Evolutionary conservation across 1,139 yeast genomes (phyloP), one percentile per base, ranked within the genome.

Genomic region (Arxiozyma bovina): DNA sequence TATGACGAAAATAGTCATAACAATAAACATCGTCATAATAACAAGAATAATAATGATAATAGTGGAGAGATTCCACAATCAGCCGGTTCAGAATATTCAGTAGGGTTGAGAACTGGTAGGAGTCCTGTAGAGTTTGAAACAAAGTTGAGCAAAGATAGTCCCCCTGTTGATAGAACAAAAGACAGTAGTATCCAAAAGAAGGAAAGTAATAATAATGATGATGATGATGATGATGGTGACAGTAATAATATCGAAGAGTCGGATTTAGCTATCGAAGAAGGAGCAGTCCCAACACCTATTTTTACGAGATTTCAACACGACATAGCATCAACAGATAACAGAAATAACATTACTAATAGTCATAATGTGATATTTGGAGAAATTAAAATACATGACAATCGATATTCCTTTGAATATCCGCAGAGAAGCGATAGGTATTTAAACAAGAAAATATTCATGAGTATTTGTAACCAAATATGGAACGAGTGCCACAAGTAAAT

Each of bases 381-480:
- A 50, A 55, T 66, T 18, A 58, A 62, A 41, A 57, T 67, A 42
- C 51, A 54, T 20, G 56, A 58, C 34, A 63, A 65, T 43, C 61
- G 57, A 21, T 67, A 65, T 54, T 61, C 65, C 23, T 67, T 65
- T 52, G 66, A 67, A 41, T 63, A 66, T 50, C 61, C 64, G 8
- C 46, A 55, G 18, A 55, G 55, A 18, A 54, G 59, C 3, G 54
- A 60, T 15, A 51, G 55, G 17, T 27, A 45, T 20, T 53, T 64
- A 21, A 68, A 68, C 57, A 68, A 67, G 57, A 66, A 63, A 51
- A 64, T 67, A 62, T 69, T 69, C 50, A 56, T 69, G 59, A 67
- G 67, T 54, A 66, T 69, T 23, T 69, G 72, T 55, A 68, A 66
- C 54, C 67, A 68, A 54, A 62, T 67, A 7, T 69, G 71, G 71